Evolutionary conservation across 1,139 yeast species (phyloP), one percentile per base, ranked within the genome.

Genomic region (Yamadazyma aaseri): DNA sequence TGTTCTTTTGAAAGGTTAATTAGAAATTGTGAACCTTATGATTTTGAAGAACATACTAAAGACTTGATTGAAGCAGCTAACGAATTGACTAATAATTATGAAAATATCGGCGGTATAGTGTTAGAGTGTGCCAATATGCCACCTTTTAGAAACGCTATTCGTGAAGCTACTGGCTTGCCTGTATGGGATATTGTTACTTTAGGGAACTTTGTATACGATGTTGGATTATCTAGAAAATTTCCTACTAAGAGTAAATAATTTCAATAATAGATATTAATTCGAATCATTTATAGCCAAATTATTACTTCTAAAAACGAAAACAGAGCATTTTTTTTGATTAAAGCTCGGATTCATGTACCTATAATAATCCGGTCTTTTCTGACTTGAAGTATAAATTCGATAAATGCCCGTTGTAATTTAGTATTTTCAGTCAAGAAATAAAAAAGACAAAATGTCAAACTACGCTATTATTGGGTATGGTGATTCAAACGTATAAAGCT

Each of bases 91-190:
- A 36, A 14, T 24, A 31, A 10, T 33, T 45, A 28, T 6, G 51
- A 7, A 17, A 29, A 36, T 9, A 42, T 55, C 11, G 51, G 56
- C n/a, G 58, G 49, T 2, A 45, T 56, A 31, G 55, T 56, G 6
- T 41, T 56, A 32, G 60, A 54, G 35, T 54, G 60, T 36, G 50
- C 58, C 3, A 53, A 55, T 28, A 53, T 56, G 55, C 56, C 57
- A 11, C 59, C 58, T 15, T 45, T 40, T 25, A 40, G 56, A 11
- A 41, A 34, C 20, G 55, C 51, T 3, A 50, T 60, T 17, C 34
- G 29, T 9, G 29, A 33, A 5, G 35, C 36, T 6, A 27, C 36
- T 15, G 39, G 40, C 1, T 30, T 51, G 10, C 55, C 57, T 2
- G 56, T 55, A 2, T 56, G 48, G 41, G 59, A 55, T 31, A 53